Percentiles rank a stretch among this genome's conserved stretches.
Conservation (phyloP, 2,329 filamentous ascomycete species). For the Aureobasidium sp. region DNA sequence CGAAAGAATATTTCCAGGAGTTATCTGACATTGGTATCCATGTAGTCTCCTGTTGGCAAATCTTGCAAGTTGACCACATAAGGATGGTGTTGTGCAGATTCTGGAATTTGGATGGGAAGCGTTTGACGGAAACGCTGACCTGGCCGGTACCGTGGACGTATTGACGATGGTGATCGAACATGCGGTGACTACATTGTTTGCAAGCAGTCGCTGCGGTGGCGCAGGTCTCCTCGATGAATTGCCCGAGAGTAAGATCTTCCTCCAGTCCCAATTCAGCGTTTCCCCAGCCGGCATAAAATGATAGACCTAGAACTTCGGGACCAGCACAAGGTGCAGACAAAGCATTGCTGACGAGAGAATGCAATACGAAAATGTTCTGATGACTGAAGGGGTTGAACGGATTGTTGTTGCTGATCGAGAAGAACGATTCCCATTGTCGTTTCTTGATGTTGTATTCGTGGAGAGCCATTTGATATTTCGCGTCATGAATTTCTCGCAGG, state of each 20-base stretch:
- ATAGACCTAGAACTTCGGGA: constrained; percentile 79
- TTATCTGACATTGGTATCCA: constrained; percentile 85
- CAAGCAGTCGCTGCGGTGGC: constrained; percentile 68
- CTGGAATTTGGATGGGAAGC: constrained; percentile 56
- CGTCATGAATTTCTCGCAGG: constrained; percentile 87
- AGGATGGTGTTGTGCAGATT: constrained; percentile 67
- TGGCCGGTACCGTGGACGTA: constrained; percentile 96
- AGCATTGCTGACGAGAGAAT: constrained; percentile 86
- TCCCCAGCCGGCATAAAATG: constrained; percentile 82
- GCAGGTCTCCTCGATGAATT: constrained; percentile 89
- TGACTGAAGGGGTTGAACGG: constrained; percentile 93
- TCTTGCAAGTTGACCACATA: constrained; percentile 97
- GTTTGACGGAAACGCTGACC: constrained; percentile 83
- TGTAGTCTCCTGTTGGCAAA: constrained; percentile 83
- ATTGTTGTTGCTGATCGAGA: constrained; percentile 76
- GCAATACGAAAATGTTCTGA: constrained; percentile 90
- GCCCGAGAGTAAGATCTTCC: constrained; percentile 84
- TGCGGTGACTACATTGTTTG: constrained; percentile 73
- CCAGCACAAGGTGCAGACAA: constrained; percentile 91
- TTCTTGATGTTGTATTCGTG: constrained; percentile 93
- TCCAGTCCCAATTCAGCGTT: constrained; percentile 60
- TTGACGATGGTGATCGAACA: constrained; percentile 89
- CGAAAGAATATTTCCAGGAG: constrained; percentile 97
- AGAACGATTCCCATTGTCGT: constrained; percentile 91
- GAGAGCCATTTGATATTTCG: constrained; percentile 89